Evolutionary conservation across 2,329 filamentous ascomycete species (phyloP), one percentile per base, ranked within the genome.

Genomic region (Penicillium sp.): DNA sequence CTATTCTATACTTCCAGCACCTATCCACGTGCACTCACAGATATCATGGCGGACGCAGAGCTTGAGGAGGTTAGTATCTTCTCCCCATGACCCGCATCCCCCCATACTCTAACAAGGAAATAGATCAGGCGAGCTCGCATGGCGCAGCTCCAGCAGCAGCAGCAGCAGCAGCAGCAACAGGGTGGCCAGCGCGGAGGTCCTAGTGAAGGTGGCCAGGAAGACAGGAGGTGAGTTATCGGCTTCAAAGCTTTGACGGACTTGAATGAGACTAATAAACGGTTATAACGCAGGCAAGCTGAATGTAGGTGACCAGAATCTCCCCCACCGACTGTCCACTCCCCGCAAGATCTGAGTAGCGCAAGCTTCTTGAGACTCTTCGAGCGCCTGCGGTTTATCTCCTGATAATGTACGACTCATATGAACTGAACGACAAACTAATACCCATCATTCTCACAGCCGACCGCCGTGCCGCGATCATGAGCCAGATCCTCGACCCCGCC

Each of bases 401-500:
- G 22, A 24, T 44, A 60, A 1, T 19, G n/a, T 19, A n/a, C 44
- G 38, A 37, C 50, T 12, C 13, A 9, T 24, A 53, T 53, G 19
- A 24, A 3, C 8, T 9, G 7, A 49, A 24, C 26, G 2, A 44
- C 19, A 10, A 10, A 33, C 58, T 61, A 56, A 64, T 17, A 26
- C 56, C 56, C n/a, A 35, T 37, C 47, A 59, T 55, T 51, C 58
- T 33, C 10, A 4, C 59, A 75, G 74, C 70, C 58, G 74, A 78
- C 33, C 74, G 74, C 57, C 75, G 73, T 60, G 67, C 75, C 61
- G 63, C 75, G 22, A 90, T 97, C 70, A 89, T 99, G 65, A 87
- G 86, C 70, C 95, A 98, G 80, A 98, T 99, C 82, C 91, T 99
- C 65, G 89, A 93, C 72, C 95, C 95, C 68, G 92, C 94, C 74